These are phyloP conservation scores for Penicillium corylophilum DNA, from an alignment of 2,329 filamentous ascomycete genomes.

Conservation along the genomic window DNA sequence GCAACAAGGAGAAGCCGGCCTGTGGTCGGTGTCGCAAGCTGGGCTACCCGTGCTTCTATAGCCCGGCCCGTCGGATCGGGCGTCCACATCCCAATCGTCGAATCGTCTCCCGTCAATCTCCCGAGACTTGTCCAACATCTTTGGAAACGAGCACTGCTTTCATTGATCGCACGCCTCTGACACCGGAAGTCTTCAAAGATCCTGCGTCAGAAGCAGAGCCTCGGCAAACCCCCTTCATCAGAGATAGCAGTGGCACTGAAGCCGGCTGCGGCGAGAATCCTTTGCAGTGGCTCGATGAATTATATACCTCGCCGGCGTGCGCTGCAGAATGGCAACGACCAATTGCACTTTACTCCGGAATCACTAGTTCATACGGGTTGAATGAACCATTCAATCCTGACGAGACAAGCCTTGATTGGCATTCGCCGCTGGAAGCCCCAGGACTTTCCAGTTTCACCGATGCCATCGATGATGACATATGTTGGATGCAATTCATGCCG, in stretches of 20 bases:
- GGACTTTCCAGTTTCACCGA: background rate
- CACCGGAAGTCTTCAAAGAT: background rate
- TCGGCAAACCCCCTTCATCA: background rate
- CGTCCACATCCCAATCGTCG: constrained; percentile 11
- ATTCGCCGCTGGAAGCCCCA: background rate
- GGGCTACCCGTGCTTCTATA: constrained; percentile 24
- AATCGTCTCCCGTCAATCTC: background rate
- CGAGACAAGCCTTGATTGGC: background rate
- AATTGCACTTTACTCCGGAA: no score
- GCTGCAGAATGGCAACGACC: no score
- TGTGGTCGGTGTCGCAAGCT: constrained; percentile 12
- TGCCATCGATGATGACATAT: background rate
- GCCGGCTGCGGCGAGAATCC: background rate
- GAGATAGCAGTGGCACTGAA: background rate
- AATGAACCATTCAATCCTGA: background rate
- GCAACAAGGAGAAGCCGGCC: constrained; percentile 6
- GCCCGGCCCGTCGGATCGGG: constrained; percentile 21
- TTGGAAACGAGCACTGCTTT: background rate
- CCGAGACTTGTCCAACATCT: background rate
- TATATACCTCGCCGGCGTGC: background rate
- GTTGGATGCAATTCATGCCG: background rate
- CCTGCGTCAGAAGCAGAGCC: background rate
- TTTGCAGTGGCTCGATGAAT: constrained; percentile 3
- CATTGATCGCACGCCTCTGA: background rate
- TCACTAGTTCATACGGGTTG: background rate